Base-by-base conservation (phyloP, 768 basidiomycete genomes). In the Brasilioporus rufonigricans region DNA sequence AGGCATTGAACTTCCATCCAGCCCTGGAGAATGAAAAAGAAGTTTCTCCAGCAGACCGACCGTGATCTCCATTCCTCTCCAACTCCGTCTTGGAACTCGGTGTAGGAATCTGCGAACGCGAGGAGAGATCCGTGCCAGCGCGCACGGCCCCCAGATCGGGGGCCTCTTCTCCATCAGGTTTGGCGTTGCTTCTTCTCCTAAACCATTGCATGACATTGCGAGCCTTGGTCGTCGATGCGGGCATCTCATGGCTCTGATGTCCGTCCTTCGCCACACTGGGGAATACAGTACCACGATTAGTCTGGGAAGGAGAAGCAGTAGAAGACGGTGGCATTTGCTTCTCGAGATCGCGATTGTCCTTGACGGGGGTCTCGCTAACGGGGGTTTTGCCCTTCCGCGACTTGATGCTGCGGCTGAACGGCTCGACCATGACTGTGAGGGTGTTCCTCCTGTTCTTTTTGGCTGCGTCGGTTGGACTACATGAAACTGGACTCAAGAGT, bases 171-270 rank as follows among this genome's bases (percentile, higher is more conserved):
- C 54, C 61, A 38, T 64, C 71, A 52, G 61, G 67, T 64, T 68
- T 71, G 50, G 46, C 69, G 3, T 83, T 87, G 65, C 84, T 86
- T 72, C 80, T 82, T 52, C 80, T 81, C 71, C 89, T 79, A 82
- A 99, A 98, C 97, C 97, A 99, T 61, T 94, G 87, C 96, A 98
- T 98, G 50, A 99, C 97, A 66, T 89, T 93, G 70, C 86, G 85
- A 5, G 96, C 94, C 70, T 94, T 90, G 72, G 81, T 86, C n/a
- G 91, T 83, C 57, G 90, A 86, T 16, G 86, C 89, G 2, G 80
- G 80, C 73, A 87, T 74, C 38, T 77, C 77, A 41, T 62, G 65
- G 27, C 64, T 49, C 39, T 59, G 63, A 58, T 60, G 61, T 27
- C 52, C 66, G 6, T 66, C 65, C 51, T 70, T 70, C 26, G 55